phyloP scores from a whole-genome alignment of 176 grass and related monocot species.

The Puccinellia tenuiflora region DNA sequence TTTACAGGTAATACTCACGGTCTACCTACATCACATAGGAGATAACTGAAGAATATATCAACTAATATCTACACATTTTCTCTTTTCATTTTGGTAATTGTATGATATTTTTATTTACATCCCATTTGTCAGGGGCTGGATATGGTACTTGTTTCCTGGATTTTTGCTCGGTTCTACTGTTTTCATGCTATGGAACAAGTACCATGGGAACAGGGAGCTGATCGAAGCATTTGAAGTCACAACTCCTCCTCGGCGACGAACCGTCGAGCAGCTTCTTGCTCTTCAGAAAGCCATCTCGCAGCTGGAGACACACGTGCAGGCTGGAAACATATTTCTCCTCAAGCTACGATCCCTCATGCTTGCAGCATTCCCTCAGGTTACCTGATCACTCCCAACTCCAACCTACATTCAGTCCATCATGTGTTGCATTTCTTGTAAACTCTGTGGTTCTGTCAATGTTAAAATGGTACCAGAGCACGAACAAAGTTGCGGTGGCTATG shows the following conservation, averaged over 20 bases:
- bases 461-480: slow-evolving; percentile 53
- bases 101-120: neutral
- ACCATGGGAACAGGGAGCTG: slow-evolving; percentile 31
- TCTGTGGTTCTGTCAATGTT: neutral
- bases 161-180: slow-evolving; percentile 46
- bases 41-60: no score
- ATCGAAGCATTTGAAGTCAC: slow-evolving; percentile 60
- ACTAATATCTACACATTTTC: no score
- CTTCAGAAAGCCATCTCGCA: slow-evolving; percentile 79
- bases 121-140: slow-evolving; percentile 48
- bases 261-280: slow-evolving; percentile 65
- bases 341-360: slow-evolving; percentile 85
- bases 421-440: neutral
- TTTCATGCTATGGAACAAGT: slow-evolving; percentile 82
- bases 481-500: slow-evolving; percentile 48
- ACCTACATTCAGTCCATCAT: neutral
- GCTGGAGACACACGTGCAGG: slow-evolving; percentile 64
- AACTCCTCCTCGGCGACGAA: slow-evolving; percentile 51
- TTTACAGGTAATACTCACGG: slow-evolving; percentile 48
- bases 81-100: no score
- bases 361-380: slow-evolving; percentile 78
- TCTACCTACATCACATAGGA: neutral
- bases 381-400: neutral
- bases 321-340: slow-evolving; percentile 78
- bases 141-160: slow-evolving; percentile 60